phyloP scores from a whole-genome alignment of 1,284 basidiomycete species.

The Marasmius sp. region DNA sequence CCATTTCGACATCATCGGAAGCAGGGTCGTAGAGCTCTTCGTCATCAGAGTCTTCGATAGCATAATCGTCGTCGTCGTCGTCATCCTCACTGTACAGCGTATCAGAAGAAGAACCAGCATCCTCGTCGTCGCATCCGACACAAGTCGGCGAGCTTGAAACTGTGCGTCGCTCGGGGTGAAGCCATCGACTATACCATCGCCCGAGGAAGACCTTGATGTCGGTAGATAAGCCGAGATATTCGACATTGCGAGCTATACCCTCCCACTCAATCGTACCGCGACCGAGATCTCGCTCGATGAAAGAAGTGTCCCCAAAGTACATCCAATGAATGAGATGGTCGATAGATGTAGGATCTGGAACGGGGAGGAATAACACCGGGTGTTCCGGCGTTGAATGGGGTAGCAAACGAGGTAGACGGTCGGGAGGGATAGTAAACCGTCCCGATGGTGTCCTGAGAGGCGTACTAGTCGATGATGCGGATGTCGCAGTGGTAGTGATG shows the following conservation, averaged over 20 bases:
- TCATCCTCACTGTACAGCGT: slow-evolving; percentile 23
- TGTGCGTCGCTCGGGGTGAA: slow-evolving; percentile 33
- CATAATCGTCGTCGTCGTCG: slow-evolving; percentile 9
- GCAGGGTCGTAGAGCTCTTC: background rate
- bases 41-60: slow-evolving; percentile 9
- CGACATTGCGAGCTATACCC: slow-evolving; percentile 77
- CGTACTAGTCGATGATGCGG: slow-evolving; percentile 22
- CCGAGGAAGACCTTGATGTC: slow-evolving; percentile 72
- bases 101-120: slow-evolving; percentile 10
- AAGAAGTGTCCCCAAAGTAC: slow-evolving; percentile 66
- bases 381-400: slow-evolving; percentile 57
- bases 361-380: slow-evolving; percentile 70
- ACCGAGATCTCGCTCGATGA: slow-evolving; percentile 61
- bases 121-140: slow-evolving; percentile 23
- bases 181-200: slow-evolving; percentile 61
- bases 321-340: slow-evolving; percentile 75
- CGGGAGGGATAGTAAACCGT: slow-evolving; percentile 39
- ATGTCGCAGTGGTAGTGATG: slow-evolving; percentile 29
- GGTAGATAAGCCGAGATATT: slow-evolving; percentile 69
- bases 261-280: slow-evolving; percentile 69
- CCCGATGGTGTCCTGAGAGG: slow-evolving; percentile 24
- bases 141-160: slow-evolving; percentile 20
- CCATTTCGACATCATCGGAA: slow-evolving; percentile 2
- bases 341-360: slow-evolving; percentile 74
- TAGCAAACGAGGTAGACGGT: slow-evolving; percentile 63